Conservation (phyloP, 2,329 filamentous ascomycete species). For the Camptophora hylomeconis region DNA sequence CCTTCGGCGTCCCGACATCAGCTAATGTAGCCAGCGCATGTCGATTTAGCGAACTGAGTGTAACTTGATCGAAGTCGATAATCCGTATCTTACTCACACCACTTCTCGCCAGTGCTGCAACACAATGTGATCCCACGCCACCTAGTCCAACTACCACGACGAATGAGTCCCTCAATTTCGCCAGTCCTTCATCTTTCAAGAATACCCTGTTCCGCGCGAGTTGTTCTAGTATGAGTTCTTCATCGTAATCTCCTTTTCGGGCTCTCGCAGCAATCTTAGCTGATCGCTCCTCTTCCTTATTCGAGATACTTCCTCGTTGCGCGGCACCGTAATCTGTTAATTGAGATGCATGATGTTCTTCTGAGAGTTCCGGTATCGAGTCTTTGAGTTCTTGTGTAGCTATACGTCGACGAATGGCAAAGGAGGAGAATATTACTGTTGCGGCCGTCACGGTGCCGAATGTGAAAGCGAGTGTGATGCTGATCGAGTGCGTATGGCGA, state of each 20-base stretch:
- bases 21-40: slow-evolving; percentile 89
- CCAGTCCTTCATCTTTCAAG: slow-evolving; percentile 66
- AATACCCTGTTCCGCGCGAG: slow-evolving; percentile 88
- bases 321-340: slow-evolving; percentile 36
- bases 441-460: slow-evolving; percentile 30
- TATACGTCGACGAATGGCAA: slow-evolving; percentile 41
- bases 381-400: slow-evolving; percentile 45
- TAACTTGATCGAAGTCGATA: slow-evolving; percentile 96
- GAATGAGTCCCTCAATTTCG: slow-evolving; percentile 66
- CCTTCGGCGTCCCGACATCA: slow-evolving; percentile 87
- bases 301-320: slow-evolving; percentile 18
- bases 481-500: no score
- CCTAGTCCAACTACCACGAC: slow-evolving; percentile 86
- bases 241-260: slow-evolving; percentile 51
- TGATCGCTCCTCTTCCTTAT: slow-evolving; percentile 44
- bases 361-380: slow-evolving; percentile 33
- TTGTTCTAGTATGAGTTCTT: slow-evolving; percentile 85
- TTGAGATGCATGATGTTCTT: slow-evolving; percentile 20
- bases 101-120: slow-evolving; percentile 72
- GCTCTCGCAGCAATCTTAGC: slow-evolving; percentile 46
- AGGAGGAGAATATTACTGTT: slow-evolving; percentile 41
- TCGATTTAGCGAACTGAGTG: slow-evolving; percentile 84
- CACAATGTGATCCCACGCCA: slow-evolving; percentile 86
- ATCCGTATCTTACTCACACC: slow-evolving; percentile 79
- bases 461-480: slow-evolving; percentile 23